Evolutionary conservation across 495 filamentous ascomycete genomes (phyloP), one percentile per base, ranked within the genome.

Genomic region (Tuber calosporum): DNA sequence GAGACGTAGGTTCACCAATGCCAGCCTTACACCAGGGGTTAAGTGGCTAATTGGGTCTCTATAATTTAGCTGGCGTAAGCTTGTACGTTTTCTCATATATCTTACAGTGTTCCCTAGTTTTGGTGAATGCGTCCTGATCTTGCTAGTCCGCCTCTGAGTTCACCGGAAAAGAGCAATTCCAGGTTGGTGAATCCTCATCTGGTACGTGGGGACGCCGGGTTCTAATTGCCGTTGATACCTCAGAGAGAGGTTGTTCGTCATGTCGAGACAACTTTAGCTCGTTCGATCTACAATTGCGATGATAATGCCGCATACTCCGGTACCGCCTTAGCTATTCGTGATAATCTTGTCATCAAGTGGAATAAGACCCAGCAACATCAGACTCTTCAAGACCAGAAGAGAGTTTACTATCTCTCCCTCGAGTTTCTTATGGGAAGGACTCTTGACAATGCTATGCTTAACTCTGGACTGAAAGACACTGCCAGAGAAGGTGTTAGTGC

Each of bases 371-470:
- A 98, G 82, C 95, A 99, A 84, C 90, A 90, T 70, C 95, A 98
- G 85, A 97, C 94, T 30, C 92, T 92, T 73, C 84, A 86, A 39
- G 96, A 97, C 79, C 90, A 89, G 82, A 99, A 99, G 86, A 87
- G 95, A 48, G 87, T 98, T 68, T 99, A 99, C 84, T 99, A 99
- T 82, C 86, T 99, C 62, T 97, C 93, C 41, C 87, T 99, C 62
- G 95, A 99, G 81, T 99, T 99, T 79, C 84, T 99, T 73, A 99
- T 99, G 95, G 95, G 95, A 37, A 86, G 95, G 78, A 91, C 95
- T 43, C 84, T 99, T 78, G 95, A 99, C 84, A 99, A 99, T 89
- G 93, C 96, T 41, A 97, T 99, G 92, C 87, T 99, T 72, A 99
- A 99, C 80, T 87, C 95, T 70, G 92, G 91, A 15, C 85, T 92